These are phyloP conservation scores for Pyrrhoderma noxium DNA, from an alignment of 1,284 basidiomycete species.

Conservation along the genomic window DNA sequence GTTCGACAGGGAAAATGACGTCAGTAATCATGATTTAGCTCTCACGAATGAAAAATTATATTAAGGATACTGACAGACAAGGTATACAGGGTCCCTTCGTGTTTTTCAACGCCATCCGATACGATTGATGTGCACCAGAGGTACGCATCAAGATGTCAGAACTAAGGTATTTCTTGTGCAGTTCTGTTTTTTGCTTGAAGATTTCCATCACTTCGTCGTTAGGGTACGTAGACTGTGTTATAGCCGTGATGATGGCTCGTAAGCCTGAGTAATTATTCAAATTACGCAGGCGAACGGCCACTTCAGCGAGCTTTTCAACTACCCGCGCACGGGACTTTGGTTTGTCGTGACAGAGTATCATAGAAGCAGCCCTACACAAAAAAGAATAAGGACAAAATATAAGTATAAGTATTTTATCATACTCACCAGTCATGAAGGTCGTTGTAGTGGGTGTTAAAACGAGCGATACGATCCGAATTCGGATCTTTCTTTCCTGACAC, in stretches of 20 bases:
- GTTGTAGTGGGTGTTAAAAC: slow-evolving; percentile 65
- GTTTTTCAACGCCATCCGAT: slow-evolving; percentile 71
- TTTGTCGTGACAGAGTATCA: slow-evolving; percentile 74
- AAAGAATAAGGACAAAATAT: too few relatives aligned
- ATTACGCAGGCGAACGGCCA: slow-evolving; percentile 59
- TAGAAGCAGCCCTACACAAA: slow-evolving; percentile 62
- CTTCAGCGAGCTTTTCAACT: slow-evolving; percentile 72
- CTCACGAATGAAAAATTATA: not conserved
- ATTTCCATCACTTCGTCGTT: slow-evolving; percentile 66
- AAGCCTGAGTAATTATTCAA: slow-evolving; percentile 77
- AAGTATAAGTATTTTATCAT: too few relatives aligned
- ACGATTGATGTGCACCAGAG: slow-evolving; percentile 66
- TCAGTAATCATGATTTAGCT: slow-evolving; percentile 14
- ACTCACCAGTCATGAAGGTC: slow-evolving; percentile 69
- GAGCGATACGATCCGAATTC: slow-evolving; percentile 55
- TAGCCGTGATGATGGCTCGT: slow-evolving; percentile 74
- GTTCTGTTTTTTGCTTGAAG: slow-evolving; percentile 55
- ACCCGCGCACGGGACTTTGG: slow-evolving; percentile 58
- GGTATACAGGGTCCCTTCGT: slow-evolving; percentile 77
- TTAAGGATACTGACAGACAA: slow-evolving; percentile 49
- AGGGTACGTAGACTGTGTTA: slow-evolving; percentile 64
- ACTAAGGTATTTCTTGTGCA: slow-evolving; percentile 64
- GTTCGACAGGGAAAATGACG: slow-evolving; percentile 7
- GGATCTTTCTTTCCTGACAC: slow-evolving; percentile 58
- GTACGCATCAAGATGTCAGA: slow-evolving; percentile 72